Evolutionary conservation across 768 basidiomycete genomes (phyloP).

Genomic region (Termitomyces sp.): DNA sequence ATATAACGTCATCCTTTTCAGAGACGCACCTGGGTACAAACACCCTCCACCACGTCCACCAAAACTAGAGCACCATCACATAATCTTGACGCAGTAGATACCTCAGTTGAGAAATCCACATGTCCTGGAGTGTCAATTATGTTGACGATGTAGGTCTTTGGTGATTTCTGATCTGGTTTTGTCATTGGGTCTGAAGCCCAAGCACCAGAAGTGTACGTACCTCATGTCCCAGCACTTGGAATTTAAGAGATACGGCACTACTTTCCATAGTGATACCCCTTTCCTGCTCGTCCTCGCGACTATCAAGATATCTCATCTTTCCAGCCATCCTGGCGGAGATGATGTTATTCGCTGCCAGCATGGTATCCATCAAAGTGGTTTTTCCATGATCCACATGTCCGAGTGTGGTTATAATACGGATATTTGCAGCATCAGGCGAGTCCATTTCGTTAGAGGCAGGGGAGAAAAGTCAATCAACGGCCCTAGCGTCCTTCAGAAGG

Average conservation of each 20-base stretch:
- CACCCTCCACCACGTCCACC: conserved; percentile 96
- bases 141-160: conserved; percentile 79
- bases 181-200: conserved; percentile 21
- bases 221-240: conserved; percentile 69
- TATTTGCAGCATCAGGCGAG: conserved; percentile 36
- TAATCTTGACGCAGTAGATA: conserved; percentile 87
- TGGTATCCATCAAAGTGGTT: conserved; percentile 90
- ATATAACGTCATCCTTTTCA: not conserved
- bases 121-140: conserved; percentile 99
- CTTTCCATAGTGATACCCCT: conserved; percentile 99
- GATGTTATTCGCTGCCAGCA: conserved; percentile 96
- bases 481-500: no score
- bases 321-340: conserved; percentile 94
- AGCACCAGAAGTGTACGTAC: conserved; percentile 33
- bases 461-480: not conserved
- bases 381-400: conserved; percentile 97
- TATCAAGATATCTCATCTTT: conserved; percentile 93
- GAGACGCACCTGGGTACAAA: conserved; percentile 81
- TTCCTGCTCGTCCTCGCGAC: conserved; percentile 95
- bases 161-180: conserved; percentile 39
- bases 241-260: conserved; percentile 86
- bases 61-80: conserved; percentile 95
- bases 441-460: conserved; percentile 18
- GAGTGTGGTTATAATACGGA: conserved; percentile 79
- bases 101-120: conserved; percentile 97